These are phyloP conservation scores for Globisporangium abappressorium DNA, from an alignment of 352 stramenopile genomes.

Conservation along the genomic window DNA sequence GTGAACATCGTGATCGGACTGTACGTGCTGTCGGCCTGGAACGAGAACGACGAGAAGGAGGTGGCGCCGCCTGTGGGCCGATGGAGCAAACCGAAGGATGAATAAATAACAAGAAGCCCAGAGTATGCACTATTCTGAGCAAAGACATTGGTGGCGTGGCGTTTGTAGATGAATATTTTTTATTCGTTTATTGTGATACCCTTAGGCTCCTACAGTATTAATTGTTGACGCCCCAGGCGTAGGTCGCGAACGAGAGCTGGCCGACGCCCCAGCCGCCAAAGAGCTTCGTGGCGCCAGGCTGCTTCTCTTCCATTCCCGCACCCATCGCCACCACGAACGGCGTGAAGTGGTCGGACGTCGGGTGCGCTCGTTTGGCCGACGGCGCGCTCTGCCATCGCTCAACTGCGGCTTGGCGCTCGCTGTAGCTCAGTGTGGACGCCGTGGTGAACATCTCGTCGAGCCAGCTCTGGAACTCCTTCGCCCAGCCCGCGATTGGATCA, in stretches of 20 bases:
- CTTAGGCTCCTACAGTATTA: not conserved
- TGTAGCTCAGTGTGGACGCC: conserved; percentile 9
- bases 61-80: conserved; percentile 50
- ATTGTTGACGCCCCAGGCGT: conserved; percentile 23
- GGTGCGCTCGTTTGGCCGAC: conserved; percentile 34
- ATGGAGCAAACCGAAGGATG: conserved; percentile 50
- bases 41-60: conserved; percentile 55
- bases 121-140: no score
- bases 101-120: conserved; percentile 24
- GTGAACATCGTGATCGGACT: conserved; percentile 77
- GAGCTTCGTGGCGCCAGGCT: conserved; percentile 32
- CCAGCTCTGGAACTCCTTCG: conserved; percentile 34
- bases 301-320: conserved; percentile 44
- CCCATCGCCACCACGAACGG: conserved; percentile 50
- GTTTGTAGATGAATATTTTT: not conserved
- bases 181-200: not conserved
- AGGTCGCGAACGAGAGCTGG: conserved; percentile 44
- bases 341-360: conserved; percentile 49
- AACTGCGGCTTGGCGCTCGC: conserved; percentile 17
- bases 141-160: not conserved
- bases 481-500: conserved; percentile 26
- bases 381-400: conserved; percentile 34
- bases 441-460: conserved; percentile 22
- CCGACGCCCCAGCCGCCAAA: conserved; percentile 37
- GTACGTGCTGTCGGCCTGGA: conserved; percentile 74